Conservation (phyloP, 345 rosid species). For the Citropsis articulata region DNA sequence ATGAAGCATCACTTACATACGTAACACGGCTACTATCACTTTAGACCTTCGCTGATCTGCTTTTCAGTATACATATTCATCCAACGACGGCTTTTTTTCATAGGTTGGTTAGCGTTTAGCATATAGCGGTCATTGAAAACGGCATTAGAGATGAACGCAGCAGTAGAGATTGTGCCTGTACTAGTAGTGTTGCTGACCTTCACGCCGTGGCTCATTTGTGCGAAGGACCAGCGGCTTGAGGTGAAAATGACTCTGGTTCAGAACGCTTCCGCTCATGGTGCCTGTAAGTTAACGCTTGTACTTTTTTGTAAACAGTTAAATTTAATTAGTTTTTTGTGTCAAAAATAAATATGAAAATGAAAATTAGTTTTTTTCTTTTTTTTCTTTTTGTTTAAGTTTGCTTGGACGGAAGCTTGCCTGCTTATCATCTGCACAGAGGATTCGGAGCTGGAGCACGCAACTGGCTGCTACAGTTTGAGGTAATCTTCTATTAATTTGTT, state of each 20-base stretch:
- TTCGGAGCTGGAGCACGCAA: constrained; percentile 71
- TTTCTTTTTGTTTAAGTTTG: constrained; percentile 42
- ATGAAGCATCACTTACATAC: too few relatives aligned
- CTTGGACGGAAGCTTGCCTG: constrained; percentile 96
- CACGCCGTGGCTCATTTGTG: constrained; percentile 20
- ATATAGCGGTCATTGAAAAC: background rate
- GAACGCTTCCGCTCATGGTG: constrained; percentile 58
- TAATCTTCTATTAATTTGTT: constrained; percentile 10
- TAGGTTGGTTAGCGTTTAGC: background rate
- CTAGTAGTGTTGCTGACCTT: constrained; percentile 22
- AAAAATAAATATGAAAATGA: background rate
- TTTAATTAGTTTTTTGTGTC: background rate
- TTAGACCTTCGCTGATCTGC: background rate
- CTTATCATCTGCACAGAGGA: constrained; percentile 77
- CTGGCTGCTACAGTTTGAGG: constrained; percentile 97
- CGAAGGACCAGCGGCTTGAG: constrained; percentile 30
- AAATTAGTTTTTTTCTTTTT: background rate
- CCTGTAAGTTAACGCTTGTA: constrained; percentile 54
- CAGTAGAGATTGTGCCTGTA: background rate
- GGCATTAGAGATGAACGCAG: constrained; percentile 1
- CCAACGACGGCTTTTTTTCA: background rate
- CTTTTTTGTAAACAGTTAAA: background rate
- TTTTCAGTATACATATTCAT: background rate
- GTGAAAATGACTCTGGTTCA: constrained; percentile 76
- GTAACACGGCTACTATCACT: background rate